Base-by-base conservation (phyloP, 192 early-diverging fungal genomes). In the Linnemannia exigua region DNA sequence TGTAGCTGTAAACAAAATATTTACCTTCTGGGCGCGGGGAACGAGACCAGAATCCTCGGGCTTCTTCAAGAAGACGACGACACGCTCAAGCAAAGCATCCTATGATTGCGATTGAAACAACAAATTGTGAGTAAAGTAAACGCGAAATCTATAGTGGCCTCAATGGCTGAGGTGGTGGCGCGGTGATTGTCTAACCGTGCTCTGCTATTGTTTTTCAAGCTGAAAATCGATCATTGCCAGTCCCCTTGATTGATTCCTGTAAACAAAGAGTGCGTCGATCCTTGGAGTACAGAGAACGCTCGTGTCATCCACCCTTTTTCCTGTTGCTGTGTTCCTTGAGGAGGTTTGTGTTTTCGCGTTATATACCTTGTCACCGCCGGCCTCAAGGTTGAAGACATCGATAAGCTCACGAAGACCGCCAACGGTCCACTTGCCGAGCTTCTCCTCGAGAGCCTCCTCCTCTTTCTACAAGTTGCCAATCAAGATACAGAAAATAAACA, bases 1-100 rank as follows among this genome's bases (percentile, higher is more conserved):
- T 36, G 44, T n/a, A n/a, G n/a, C 25, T 17, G 28, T 15, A 14
- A 63, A 12, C 7, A 54, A 20, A 47, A 2, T 54, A 1, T 33
- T 67, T 85, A 85, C 82, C 74, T 79, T 85, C 63, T 85, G 82
- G 36, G 82, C 77, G 52, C 82, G 82, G 38, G 82, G 82, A 25
- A 85, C 38, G 28, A 85, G 82, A 69, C 82, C 82, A 17, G 82
- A 79, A n/a, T 85, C 82, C 17, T 48, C 52, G 68, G 82, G 82
- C 77, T 85, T 85, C 77, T 85, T 85, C 54, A 85, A 85, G 71
- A 85, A 85, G 58, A 73, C 82, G 77, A 85, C 79, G 2, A 85
- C 6, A 48, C 77, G 82, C 25, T 85, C 82, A 22, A 85, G 36
- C 67, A 85, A 69, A 54, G 82, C 82, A 79, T 85, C 82, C 82